Base-by-base conservation (phyloP, 129 eudicot species). In the Cynara cardunculus region DNA sequence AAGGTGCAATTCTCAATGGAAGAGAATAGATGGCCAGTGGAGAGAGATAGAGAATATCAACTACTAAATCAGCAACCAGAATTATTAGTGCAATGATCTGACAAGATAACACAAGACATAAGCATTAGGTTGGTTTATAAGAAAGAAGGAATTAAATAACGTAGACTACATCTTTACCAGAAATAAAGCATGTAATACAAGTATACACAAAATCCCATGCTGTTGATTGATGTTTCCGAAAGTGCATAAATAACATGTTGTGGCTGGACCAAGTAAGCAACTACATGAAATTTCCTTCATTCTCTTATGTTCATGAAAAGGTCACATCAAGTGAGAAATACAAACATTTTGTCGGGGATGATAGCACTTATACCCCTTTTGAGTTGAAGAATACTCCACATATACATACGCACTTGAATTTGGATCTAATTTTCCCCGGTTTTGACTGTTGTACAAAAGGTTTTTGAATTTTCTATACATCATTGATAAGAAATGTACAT, bases 1-100 rank as follows among this genome's bases (percentile, higher is more conserved):
- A 95, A 71, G 99, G 97, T 13, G 99, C 99, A 85, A 92, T 89
- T 80, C 99, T 87, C 83, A 95, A 84, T 30, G 99, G 97, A 84
- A 95, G 99, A 85, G 85, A 80, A 87, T 82, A 83, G 84, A 85
- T 71, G 68, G 87, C 89, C 81, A 89, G 87, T 13, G 97, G 97
- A 78, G 97, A 92, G n/a, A 92, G 88, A 86, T 83, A 94, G 28
- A 92, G 80, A 71, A 82, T 59, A 78, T 87, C 88, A 65, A 92
- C 87, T 72, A 85, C 24, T 12, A 92, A 66, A 90, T 95, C 99
- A 85, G 87, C 94, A n/a, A 79, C 84, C 89, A 92, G 73, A 56
- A 92, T 53, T 35, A 90, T 71, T 82, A 95, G 89, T 39, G 92
- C 84, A 78, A 88, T 30, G 82, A 89, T 87, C 97, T 95, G 94